These are phyloP conservation scores for Cadophora sp. DNA, from an alignment of 2,329 filamentous ascomycete species.

Conservation along the genomic window DNA sequence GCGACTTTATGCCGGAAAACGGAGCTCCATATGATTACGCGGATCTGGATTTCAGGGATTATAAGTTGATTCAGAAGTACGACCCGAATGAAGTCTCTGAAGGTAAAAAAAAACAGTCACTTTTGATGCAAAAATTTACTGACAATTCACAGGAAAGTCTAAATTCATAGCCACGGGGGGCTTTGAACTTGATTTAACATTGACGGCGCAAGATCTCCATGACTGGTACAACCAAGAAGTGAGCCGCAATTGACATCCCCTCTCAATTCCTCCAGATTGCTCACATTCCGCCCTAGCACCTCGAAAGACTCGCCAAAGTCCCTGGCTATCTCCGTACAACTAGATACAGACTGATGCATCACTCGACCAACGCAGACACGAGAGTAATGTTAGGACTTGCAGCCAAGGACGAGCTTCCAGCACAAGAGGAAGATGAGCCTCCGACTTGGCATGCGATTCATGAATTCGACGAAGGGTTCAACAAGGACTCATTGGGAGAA, in stretches of 20 bases:
- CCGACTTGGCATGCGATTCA: conserved; percentile 6
- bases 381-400: background rate
- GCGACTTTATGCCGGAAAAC: background rate
- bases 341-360: conserved; percentile 1
- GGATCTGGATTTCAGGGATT: conserved; percentile 1
- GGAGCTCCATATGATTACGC: background rate
- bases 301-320: background rate
- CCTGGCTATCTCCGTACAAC: background rate
- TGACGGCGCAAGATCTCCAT: background rate
- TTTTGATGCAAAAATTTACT: background rate
- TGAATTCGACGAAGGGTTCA: background rate
- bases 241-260: background rate
- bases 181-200: background rate
- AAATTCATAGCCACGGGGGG: background rate
- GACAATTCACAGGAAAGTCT: background rate
- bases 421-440: conserved; percentile 1
- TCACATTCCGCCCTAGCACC: background rate
- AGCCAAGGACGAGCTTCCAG: background rate
- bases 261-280: background rate
- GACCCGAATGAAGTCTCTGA: background rate
- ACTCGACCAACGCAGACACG: background rate
- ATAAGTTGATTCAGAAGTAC: conserved; percentile 12
- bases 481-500: too few species aligned
- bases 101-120: background rate
- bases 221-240: conserved; percentile 3